Percentiles rank a stretch among this genome's conserved stretches.
These are phyloP conservation scores for Phytophthora vignae DNA, from an alignment of 352 stramenopile genomes.

Conservation along the genomic window DNA sequence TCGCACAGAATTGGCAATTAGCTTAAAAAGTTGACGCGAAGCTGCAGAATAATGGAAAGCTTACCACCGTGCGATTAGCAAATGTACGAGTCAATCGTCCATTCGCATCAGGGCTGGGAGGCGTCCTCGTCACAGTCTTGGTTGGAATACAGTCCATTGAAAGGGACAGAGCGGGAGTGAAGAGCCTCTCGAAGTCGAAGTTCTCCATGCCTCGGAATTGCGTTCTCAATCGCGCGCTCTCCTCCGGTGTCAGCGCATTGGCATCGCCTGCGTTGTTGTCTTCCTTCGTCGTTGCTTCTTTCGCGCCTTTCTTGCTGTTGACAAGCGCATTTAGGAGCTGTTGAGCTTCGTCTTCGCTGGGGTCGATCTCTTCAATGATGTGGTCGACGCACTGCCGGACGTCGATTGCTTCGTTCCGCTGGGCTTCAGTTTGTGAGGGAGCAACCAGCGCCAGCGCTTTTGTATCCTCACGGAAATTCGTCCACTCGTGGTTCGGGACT, in stretches of 20 bases:
- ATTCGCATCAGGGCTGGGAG: slow-evolving; percentile 21
- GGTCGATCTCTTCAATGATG: slow-evolving; percentile 31
- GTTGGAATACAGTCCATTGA: slow-evolving; percentile 18
- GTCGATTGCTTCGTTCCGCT: slow-evolving; percentile 28
- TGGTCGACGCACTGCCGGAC: slow-evolving; percentile 34
- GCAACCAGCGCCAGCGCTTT: slow-evolving; percentile 21
- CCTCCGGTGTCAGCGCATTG: slow-evolving; percentile 13
- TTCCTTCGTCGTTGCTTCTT: slow-evolving; percentile 2
- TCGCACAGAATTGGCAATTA: neutral
- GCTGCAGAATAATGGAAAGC: neutral
- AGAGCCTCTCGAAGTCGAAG: slow-evolving; percentile 63
- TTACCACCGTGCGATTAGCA: slow-evolving; percentile 22
- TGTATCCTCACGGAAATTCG: slow-evolving; percentile 13
- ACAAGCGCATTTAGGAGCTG: slow-evolving; percentile 2
- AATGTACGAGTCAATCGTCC: slow-evolving; percentile 35
- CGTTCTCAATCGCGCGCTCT: slow-evolving; percentile 25
- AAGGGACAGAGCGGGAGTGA: slow-evolving; percentile 49
- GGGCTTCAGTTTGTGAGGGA: slow-evolving; percentile 24
- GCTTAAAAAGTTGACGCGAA: neutral
- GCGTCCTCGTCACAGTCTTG: slow-evolving; percentile 2
- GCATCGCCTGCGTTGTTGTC: neutral
- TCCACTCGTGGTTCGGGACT: slow-evolving; percentile 60
- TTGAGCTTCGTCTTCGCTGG: slow-evolving; percentile 19
- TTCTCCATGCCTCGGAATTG: slow-evolving; percentile 48
- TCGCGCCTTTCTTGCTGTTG: neutral